Percentiles rank a stretch among this genome's conserved stretches.
phyloP scores from a whole-genome alignment of 2,329 filamentous ascomycete species.

The Ophiosphaerella herpotricha region DNA sequence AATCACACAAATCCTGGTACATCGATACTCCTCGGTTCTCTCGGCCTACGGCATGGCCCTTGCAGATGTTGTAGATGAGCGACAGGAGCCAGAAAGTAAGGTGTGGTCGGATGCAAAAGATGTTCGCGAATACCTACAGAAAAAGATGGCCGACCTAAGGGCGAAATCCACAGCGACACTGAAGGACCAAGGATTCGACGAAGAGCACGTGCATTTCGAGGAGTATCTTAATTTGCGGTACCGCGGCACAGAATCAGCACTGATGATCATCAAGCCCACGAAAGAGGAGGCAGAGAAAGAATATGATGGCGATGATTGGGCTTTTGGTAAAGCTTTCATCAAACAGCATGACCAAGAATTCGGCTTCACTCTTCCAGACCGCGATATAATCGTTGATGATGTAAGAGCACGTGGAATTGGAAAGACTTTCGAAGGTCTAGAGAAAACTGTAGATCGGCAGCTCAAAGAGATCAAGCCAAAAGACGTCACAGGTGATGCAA shows the following conservation, averaged over 20 bases:
- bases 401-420: conserved; percentile 87
- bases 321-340: conserved; percentile 82
- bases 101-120: conserved; percentile 63
- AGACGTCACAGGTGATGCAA: conserved; percentile 60
- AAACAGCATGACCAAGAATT: conserved; percentile 91
- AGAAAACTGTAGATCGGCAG: conserved; percentile 84
- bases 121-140: conserved; percentile 65
- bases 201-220: conserved; percentile 78
- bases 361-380: conserved; percentile 82
- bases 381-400: conserved; percentile 89
- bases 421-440: conserved; percentile 79
- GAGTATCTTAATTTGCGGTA: conserved; percentile 96
- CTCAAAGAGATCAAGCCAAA: conserved; percentile 70
- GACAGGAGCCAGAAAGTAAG: conserved; percentile 74
- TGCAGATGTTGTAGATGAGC: conserved; percentile 89
- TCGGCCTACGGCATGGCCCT: conserved; percentile 93
- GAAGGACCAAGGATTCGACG: conserved; percentile 76
- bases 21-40: conserved; percentile 84
- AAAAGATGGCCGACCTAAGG: conserved; percentile 79
- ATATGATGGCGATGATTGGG: conserved; percentile 72
- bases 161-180: conserved; percentile 71
- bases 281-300: conserved; percentile 63
- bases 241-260: conserved; percentile 83
- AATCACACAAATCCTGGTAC: conserved; percentile 82
- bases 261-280: conserved; percentile 82